Evolutionary conservation across 345 rosid species (phyloP).

Genomic region (Boechera stricta): DNA sequence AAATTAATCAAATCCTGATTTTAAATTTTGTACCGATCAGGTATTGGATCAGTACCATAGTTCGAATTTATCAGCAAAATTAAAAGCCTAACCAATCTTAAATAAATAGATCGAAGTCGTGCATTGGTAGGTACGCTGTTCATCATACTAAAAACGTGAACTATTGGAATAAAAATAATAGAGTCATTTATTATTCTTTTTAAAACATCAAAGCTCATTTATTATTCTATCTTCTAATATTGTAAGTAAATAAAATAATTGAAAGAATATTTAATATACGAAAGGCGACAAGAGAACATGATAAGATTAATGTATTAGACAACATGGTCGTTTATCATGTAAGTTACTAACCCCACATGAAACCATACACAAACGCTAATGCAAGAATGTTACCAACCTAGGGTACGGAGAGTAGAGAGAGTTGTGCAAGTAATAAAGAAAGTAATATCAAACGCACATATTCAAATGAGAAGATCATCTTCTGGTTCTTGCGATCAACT

Average conservation of each 20-base stretch:
- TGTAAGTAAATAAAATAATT: neutral
- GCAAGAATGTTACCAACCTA: too few relatives aligned
- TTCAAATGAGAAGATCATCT: too few relatives aligned
- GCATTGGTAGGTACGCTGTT: slow-evolving; percentile 10
- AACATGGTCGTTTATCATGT: neutral
- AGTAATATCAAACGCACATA: too few relatives aligned
- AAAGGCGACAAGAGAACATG: neutral
- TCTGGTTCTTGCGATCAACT: too few relatives aligned
- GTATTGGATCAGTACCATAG: neutral
- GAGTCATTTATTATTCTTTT: neutral
- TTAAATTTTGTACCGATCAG: neutral
- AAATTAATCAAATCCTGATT: neutral
- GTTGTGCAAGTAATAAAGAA: too few relatives aligned
- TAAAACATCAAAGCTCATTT: neutral
- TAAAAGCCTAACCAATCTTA: neutral
- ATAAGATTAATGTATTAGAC: neutral
- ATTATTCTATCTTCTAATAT: slow-evolving; percentile 5
- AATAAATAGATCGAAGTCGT: slow-evolving; percentile 4
- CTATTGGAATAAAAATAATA: neutral
- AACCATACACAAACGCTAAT: too few relatives aligned
- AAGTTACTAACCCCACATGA: too few relatives aligned
- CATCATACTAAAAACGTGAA: slow-evolving; percentile 22
- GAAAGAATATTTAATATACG: neutral
- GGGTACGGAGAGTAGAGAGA: too few relatives aligned
- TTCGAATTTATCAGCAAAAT: neutral